A percentile compares a stretch with the other conserved stretches of the same genome.
These are phyloP conservation scores for Stentor roeselii DNA, from an alignment of 73 alveolate genomes.

Conservation along the genomic window DNA sequence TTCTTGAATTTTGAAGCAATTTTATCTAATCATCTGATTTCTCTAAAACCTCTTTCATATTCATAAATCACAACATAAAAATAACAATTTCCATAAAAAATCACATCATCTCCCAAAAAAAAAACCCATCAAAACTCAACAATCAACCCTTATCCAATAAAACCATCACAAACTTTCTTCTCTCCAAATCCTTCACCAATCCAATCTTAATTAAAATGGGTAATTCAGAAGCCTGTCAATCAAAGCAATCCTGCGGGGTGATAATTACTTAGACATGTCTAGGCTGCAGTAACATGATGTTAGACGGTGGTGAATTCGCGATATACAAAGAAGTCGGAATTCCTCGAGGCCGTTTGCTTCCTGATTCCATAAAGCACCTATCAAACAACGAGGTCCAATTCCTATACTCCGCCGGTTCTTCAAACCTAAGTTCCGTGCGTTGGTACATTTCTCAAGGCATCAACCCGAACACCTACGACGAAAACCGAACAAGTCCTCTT, in stretches of 20 bases:
- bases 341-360: constrained; percentile 29
- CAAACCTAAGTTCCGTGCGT: constrained; percentile 15
- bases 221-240: background rate
- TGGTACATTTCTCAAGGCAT: constrained; percentile 28
- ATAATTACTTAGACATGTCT: constrained; percentile 7
- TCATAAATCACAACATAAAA: no score
- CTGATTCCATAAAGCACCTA: constrained; percentile 19
- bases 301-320: constrained; percentile 25
- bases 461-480: constrained; percentile 31
- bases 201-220: constrained; percentile 12
- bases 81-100: no score
- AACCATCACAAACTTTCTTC: no score
- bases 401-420: background rate
- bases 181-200: no score
- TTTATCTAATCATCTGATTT: no score
- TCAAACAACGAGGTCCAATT: background rate
- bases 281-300: background rate
- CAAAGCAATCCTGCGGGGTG: constrained; percentile 14
- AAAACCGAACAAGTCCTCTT: constrained; percentile 26
- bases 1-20: no score
- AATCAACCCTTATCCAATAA: no score
- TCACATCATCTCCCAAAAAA: no score
- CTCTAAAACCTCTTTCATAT: no score
- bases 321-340: constrained; percentile 13
- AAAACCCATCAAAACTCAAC: no score